These are phyloP conservation scores for Apiotrichum mycotoxinovorans DNA, from an alignment of 1,284 basidiomycete genomes.

Conservation along the genomic window DNA sequence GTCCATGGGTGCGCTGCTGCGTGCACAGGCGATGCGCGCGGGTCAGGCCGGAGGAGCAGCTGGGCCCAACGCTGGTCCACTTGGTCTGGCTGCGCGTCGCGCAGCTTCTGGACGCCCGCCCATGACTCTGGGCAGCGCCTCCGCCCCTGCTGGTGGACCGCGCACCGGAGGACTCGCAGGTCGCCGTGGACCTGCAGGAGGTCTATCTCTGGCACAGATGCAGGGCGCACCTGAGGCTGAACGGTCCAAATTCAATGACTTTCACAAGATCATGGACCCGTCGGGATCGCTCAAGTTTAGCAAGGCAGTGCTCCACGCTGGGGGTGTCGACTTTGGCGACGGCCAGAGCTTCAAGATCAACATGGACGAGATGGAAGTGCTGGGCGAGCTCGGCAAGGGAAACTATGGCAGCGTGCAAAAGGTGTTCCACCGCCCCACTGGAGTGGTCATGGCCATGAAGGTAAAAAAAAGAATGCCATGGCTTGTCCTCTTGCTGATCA, in stretches of 20 bases:
- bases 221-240: background rate
- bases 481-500: background rate
- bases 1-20: conserved; percentile 43
- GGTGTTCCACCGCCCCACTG: conserved; percentile 88
- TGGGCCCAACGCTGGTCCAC: conserved; percentile 42
- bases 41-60: conserved; percentile 13
- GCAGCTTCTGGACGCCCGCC: conserved; percentile 32
- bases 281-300: conserved; percentile 92
- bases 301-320: conserved; percentile 87
- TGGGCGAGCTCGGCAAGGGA: conserved; percentile 82
- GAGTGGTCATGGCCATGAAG: conserved; percentile 99
- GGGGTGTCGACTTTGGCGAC: conserved; percentile 91
- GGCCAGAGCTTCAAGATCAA: conserved; percentile 92
- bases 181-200: conserved; percentile 43
- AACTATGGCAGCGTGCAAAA: conserved; percentile 98
- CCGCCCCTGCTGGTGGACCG: conserved; percentile 14
- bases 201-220: conserved; percentile 30
- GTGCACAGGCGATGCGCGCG: conserved; percentile 36
- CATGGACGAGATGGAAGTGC: conserved; percentile 87
- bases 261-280: conserved; percentile 91
- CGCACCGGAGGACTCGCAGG: conserved; percentile 33
- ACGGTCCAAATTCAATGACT: conserved; percentile 68
- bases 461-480: conserved; percentile 56
- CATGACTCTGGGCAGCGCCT: conserved; percentile 30
- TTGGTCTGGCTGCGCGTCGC: conserved; percentile 45